These are phyloP conservation scores for Caloboletus firmus DNA, from an alignment of 1,284 basidiomycete genomes.

Conservation along the genomic window DNA sequence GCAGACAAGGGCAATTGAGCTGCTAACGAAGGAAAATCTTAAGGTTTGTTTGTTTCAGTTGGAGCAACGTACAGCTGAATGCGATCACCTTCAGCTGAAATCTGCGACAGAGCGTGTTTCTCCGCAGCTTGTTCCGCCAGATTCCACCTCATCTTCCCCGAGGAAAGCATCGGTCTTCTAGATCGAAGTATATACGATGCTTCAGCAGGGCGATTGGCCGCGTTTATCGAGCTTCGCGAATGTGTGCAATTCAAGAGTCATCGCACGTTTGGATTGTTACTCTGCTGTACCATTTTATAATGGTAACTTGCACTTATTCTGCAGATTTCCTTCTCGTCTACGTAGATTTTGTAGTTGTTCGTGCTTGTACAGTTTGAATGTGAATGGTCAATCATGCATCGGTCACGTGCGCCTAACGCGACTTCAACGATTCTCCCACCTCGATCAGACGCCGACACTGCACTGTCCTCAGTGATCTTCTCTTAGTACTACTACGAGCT, in stretches of 20 bases:
- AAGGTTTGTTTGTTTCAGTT: slow-evolving; percentile 23
- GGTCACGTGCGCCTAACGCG: slow-evolving; percentile 36
- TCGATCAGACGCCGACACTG: slow-evolving; percentile 17
- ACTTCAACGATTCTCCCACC: slow-evolving; percentile 22
- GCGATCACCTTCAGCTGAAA: slow-evolving; percentile 18
- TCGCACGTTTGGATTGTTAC: not conserved
- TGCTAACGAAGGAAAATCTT: slow-evolving; percentile 33
- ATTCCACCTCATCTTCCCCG: slow-evolving; percentile 17
- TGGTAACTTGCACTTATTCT: not conserved
- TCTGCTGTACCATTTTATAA: not conserved
- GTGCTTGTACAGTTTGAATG: not conserved
- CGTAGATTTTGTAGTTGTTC: slow-evolving; percentile 13
- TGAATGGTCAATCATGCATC: not conserved
- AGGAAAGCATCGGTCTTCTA: slow-evolving; percentile 20
- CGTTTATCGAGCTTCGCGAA: not conserved
- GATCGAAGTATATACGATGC: not conserved
- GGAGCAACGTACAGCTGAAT: slow-evolving; percentile 12
- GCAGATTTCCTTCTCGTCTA: slow-evolving; percentile 1
- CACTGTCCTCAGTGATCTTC: not conserved
- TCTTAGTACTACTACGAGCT: not conserved
- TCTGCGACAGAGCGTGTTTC: slow-evolving; percentile 16
- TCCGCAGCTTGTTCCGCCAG: slow-evolving; percentile 13
- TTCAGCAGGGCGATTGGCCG: not conserved
- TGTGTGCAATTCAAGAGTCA: not conserved
- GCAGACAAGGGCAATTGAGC: slow-evolving; percentile 33